Conservation (phyloP, 2,329 filamentous ascomycete species). For the Dothideomycetes sp. region DNA sequence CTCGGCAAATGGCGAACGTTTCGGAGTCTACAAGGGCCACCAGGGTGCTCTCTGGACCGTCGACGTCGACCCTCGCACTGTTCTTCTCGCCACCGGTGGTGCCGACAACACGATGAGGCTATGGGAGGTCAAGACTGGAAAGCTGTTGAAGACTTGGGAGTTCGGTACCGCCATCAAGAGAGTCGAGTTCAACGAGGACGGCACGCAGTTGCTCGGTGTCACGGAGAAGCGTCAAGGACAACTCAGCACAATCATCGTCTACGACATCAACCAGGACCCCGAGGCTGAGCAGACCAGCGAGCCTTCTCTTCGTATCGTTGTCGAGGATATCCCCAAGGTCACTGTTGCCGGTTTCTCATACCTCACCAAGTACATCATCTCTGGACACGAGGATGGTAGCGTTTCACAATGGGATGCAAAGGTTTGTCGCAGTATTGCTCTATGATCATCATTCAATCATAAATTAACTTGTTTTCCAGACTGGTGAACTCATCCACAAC, state of each 20-base stretch:
- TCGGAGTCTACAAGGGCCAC: constrained; percentile 94
- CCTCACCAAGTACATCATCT: constrained; percentile 89
- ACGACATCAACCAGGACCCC: constrained; percentile 77
- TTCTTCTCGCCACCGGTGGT: constrained; percentile 85
- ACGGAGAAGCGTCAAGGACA: constrained; percentile 98
- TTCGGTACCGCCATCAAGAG: constrained; percentile 95
- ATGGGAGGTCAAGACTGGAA: constrained; percentile 91
- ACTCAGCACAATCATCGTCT: constrained; percentile 84
- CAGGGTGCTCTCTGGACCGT: constrained; percentile 98
- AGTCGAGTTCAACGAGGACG: constrained; percentile 94
- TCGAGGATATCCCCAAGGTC: constrained; percentile 83
- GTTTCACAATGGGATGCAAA: constrained; percentile 87
- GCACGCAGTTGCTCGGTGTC: constrained; percentile 77
- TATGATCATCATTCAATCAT: neutral
- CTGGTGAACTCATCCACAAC: constrained; percentile 71
- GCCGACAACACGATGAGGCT: constrained; percentile 97
- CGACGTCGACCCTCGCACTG: constrained; percentile 85
- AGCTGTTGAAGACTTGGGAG: constrained; percentile 93
- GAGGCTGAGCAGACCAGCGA: constrained; percentile 77
- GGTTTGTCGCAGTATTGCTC: constrained; percentile 33
- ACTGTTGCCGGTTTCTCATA: constrained; percentile 97
- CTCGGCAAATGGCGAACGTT: constrained; percentile 92
- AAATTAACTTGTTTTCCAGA: constrained; percentile 31
- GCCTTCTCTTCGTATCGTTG: constrained; percentile 75
- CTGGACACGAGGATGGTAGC: constrained; percentile 91